phyloP scores from a whole-genome alignment of 305 asterid species.

The Fraxinus albicans region DNA sequence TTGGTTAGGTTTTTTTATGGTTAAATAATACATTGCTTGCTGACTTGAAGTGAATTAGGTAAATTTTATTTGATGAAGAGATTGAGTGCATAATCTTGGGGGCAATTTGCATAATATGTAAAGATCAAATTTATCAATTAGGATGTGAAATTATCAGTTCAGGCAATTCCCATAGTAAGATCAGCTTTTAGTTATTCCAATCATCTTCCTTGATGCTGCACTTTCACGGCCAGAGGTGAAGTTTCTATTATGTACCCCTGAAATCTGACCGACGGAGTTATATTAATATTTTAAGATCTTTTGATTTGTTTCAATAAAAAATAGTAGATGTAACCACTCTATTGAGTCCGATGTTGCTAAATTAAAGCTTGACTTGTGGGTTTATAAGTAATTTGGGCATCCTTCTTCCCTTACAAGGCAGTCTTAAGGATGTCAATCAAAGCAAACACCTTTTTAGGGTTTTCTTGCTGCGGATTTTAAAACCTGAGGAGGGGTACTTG shows the following conservation, averaged over 20 bases:
- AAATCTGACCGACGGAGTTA: not conserved
- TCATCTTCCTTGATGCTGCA: not conserved
- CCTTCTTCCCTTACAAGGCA: not conserved
- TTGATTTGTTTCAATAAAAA: not conserved
- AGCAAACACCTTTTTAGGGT: not conserved
- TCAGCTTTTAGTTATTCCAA: not conserved
- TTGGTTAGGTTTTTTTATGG: not conserved
- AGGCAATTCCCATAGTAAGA: not conserved
- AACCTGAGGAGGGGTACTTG: not conserved
- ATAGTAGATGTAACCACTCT: not conserved
- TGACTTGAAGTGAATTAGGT: not conserved
- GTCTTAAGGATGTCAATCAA: not conserved
- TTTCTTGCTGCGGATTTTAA: not conserved
- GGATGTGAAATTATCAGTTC: not conserved
- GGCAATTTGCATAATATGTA: not conserved
- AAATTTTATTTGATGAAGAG: not conserved
- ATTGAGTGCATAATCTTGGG: not conserved
- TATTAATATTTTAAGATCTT: not conserved
- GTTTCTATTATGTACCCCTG: not conserved
- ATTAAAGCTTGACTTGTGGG: not conserved
- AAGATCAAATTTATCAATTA: not conserved
- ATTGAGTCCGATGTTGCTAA: not conserved
- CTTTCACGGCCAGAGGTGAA: not conserved
- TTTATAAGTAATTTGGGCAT: not conserved
- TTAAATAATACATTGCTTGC: not conserved